Base-by-base conservation (phyloP, 2,329 filamentous ascomycete species). In the Fusarium stilboides region DNA sequence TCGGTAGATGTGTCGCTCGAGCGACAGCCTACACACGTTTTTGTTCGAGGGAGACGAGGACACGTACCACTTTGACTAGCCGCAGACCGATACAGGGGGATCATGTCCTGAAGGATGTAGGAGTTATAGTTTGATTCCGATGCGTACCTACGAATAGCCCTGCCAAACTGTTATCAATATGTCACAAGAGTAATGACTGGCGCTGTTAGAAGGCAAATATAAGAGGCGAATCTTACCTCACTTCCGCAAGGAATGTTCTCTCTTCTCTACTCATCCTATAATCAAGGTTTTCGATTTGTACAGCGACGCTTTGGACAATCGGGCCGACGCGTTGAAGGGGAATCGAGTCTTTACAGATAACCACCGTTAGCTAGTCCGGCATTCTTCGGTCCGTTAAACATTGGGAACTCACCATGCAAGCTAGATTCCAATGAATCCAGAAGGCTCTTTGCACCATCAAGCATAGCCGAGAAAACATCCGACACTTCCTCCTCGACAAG, bases 401-500 rank as follows among this genome's bases (percentile, higher is more conserved):
- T 10, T 14, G 36, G 5, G 2, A 22, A 37, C 59, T 60, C 8
- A 64, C 66, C 44, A 9, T 7, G 15, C 9, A 69, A 14, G 6
- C 15, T 17, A 3, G 17, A 17, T 36, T 45, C 61, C 1, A 69
- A 17, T 2, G 28, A 20, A 3, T 55, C 8, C 9, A 69, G 31
- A 14, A 12, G n/a, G 7, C 12, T 19, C 28, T 15, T 57, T 3
- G 20, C 33, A 5, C 6, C n/a, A 3, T 64, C 9, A 2, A 64
- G 31, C 3, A 67, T 24, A 10, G 36, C 17, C 1, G 45, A 37
- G 28, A 74, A 71, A 7, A 34, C 54, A 1, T 42, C 54, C 0
- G 60, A 9, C 5, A 65, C 60, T n/a, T 78, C 74, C 15, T 78
- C 76, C 52, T 77, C 71, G 6, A 78, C 44, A 3, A 75, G 49